Base-by-base conservation (phyloP, 164 flowering plant genomes). In the Magnolia officinalis region DNA sequence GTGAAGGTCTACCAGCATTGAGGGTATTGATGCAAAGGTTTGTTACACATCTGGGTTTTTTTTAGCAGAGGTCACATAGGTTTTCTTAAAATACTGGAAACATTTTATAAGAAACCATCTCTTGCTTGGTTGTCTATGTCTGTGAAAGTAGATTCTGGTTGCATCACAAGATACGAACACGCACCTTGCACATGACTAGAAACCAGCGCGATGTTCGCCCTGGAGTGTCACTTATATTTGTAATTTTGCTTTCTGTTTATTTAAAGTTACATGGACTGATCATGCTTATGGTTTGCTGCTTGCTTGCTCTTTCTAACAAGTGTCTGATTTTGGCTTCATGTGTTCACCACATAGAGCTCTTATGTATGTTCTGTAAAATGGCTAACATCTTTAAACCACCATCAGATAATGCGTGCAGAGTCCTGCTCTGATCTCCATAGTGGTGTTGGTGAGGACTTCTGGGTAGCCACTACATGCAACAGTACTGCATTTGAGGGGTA, bases 401-500 rank as follows among this genome's bases (percentile, higher is more conserved):
- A 83, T 75, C 89, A 96, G 99, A 81, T 96, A 74, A 72, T 83
- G 84, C 76, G 81, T 68, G 93, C 96, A 72, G 88, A 88, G 70
- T 86, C 92, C 72, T 90, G 94, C 79, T 83, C 85, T 81, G 99
- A 92, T 81, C 93, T 96, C 59, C 83, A 91, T 85, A 83, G 77
- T 73, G 74, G 78, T 69, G 87, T 94, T 79, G 97, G 98, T 76
- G 91, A 92, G 82, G 95, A 92, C 77, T 96, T 92, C 89, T 96
- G 98, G 98, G 73, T 92, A 84, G 85, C 97, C 75, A 96, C 98
- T 72, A 86, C 91, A 87, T 96, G 97, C 83, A 84, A 86, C 81
- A 96, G 99, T 80, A 80, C 88, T 50, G 94, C 98, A 64, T 74
- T 77, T 87, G 91, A 92, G 81, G 99, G 98, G 99, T 96, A 90